Conservation (phyloP, 2,329 filamentous ascomycete species). For the Tolypocladium amazonense region DNA sequence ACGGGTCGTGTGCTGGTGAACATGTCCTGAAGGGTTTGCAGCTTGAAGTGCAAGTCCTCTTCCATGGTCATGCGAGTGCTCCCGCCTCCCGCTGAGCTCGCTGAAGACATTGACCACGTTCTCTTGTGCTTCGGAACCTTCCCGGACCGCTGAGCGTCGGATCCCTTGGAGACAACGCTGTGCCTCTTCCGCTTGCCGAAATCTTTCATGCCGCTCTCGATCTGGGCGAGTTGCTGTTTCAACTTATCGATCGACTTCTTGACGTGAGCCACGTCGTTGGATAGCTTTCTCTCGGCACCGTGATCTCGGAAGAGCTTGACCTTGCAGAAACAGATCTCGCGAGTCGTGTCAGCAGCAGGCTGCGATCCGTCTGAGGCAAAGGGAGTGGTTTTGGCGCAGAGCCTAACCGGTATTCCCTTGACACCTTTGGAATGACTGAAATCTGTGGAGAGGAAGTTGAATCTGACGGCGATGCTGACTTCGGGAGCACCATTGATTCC, state of each 20-base stretch:
- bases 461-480: conserved; percentile 81
- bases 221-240: conserved; percentile 83
- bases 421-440: conserved; percentile 99
- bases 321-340: conserved; percentile 88
- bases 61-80: conserved; percentile 42
- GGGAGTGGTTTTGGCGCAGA: conserved; percentile 82
- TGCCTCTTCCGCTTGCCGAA: conserved; percentile 54
- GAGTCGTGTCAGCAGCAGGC: conserved; percentile 29
- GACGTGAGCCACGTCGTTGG: conserved; percentile 88
- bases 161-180: conserved; percentile 34
- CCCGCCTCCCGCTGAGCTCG: conserved; percentile 44
- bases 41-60: conserved; percentile 70
- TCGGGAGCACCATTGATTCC: conserved; percentile 58
- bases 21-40: conserved; percentile 75
- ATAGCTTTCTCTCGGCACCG: conserved; percentile 86
- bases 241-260: conserved; percentile 96
- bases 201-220: conserved; percentile 56
- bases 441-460: conserved; percentile 97
- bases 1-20: conserved; percentile 73
- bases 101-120: conserved; percentile 89
- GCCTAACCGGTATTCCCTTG: conserved; percentile 87
- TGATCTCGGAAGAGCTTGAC: conserved; percentile 96
- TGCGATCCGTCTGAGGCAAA: conserved; percentile 42
- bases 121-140: conserved; percentile 86
- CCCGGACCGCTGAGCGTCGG: conserved; percentile 52